phyloP scores from a whole-genome alignment of 805 yeast species.

The Lipomyces japonicus region DNA sequence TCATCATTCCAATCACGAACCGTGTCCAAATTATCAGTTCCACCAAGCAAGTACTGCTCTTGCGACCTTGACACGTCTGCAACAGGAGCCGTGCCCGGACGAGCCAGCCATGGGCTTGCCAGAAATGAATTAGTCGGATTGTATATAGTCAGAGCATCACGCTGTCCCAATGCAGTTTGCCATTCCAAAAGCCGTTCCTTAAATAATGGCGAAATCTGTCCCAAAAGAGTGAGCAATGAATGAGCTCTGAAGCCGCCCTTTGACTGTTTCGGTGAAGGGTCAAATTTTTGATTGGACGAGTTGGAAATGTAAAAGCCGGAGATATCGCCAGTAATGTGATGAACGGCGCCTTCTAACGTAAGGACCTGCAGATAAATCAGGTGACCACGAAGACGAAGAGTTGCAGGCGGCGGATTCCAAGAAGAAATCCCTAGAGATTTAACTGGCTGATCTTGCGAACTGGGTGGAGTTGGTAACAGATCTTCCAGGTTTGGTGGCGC shows the following conservation, averaged over 20 bases:
- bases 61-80: constrained; percentile 66
- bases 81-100: constrained; percentile 33
- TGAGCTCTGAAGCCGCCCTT: constrained; percentile 33
- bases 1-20: constrained; percentile 88
- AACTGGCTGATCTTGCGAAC: constrained; percentile 31
- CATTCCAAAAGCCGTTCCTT: constrained; percentile 50
- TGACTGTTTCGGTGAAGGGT: constrained; percentile 50
- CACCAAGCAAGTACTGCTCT: constrained; percentile 49
- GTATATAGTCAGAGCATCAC: constrained; percentile 39
- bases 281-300: constrained; percentile 64
- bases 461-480: constrained; percentile 9
- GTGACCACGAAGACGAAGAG: constrained; percentile 65
- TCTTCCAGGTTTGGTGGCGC: constrained; percentile 7
- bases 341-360: constrained; percentile 76
- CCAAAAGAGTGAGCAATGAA: constrained; percentile 58
- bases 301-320: constrained; percentile 77
- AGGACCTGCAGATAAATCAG: constrained; percentile 68
- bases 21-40: constrained; percentile 56
- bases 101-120: constrained; percentile 71
- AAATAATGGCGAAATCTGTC: constrained; percentile 63
- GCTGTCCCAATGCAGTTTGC: constrained; percentile 39
- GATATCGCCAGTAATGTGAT: constrained; percentile 72
- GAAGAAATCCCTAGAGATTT: constrained; percentile 66
- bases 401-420: constrained; percentile 82
- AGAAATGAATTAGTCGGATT: constrained; percentile 60